These are phyloP conservation scores for Erythrobasidium yunnanense DNA, from an alignment of 768 basidiomycete species.

Conservation along the genomic window DNA sequence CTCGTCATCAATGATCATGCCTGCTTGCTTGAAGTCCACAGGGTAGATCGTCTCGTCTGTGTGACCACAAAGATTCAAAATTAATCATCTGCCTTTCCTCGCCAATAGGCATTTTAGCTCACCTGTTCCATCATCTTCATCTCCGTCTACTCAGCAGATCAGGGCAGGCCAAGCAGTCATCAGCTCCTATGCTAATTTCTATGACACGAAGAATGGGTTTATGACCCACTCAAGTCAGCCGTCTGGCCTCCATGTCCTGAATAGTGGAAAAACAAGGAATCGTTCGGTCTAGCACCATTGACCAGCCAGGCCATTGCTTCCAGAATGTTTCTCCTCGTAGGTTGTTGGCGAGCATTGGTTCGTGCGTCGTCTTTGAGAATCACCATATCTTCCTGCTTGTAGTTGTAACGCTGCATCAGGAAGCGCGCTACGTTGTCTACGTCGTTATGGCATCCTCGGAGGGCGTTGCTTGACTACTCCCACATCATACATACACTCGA, in stretches of 20 bases:
- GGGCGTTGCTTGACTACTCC: too few relatives aligned
- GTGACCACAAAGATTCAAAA: too few relatives aligned
- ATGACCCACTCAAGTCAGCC: slow-evolving; percentile 49
- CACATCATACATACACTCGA: too few relatives aligned
- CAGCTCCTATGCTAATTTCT: too few relatives aligned
- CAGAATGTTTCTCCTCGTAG: slow-evolving; percentile 75
- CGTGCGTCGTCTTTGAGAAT: slow-evolving; percentile 65
- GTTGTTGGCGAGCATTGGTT: slow-evolving; percentile 52
- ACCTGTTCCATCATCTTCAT: slow-evolving; percentile 73
- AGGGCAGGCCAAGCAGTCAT: too few relatives aligned
- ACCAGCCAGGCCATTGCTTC: slow-evolving; percentile 90
- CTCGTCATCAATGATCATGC: slow-evolving; percentile 84
- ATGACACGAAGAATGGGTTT: too few relatives aligned
- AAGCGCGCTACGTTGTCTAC: slow-evolving; percentile 70
- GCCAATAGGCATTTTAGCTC: too few relatives aligned
- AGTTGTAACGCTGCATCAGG: slow-evolving; percentile 47
- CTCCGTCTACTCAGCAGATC: slow-evolving; percentile 50
- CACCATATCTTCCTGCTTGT: slow-evolving; percentile 69
- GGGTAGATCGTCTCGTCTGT: slow-evolving; percentile 72
- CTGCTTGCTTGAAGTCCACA: slow-evolving; percentile 56
- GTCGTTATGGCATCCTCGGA: slow-evolving; percentile 86
- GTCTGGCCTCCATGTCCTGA: slow-evolving; percentile 61
- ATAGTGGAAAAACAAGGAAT: slow-evolving; percentile 79
- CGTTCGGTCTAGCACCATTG: slow-evolving; percentile 58
- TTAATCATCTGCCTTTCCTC: too few relatives aligned